These are phyloP conservation scores for Hura crepitans DNA, from an alignment of 441 rosid species.

Conservation along the genomic window DNA sequence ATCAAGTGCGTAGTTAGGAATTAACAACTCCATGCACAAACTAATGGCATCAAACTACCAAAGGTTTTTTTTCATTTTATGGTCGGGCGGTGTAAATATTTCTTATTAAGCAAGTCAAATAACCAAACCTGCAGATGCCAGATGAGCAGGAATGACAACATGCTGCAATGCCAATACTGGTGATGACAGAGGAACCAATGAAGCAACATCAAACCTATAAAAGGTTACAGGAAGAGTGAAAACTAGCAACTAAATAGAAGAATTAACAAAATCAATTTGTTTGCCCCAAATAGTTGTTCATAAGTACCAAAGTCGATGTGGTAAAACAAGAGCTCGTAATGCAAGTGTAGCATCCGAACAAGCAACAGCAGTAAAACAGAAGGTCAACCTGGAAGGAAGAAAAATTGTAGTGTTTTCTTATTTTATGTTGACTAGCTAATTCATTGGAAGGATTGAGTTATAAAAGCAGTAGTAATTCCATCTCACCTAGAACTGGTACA, in stretches of 20 bases:
- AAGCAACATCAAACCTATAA: conserved; percentile 89
- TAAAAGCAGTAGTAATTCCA: neutral
- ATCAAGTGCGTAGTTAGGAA: conserved; percentile 12
- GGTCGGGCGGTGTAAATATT: neutral
- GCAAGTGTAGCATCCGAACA: conserved; percentile 91
- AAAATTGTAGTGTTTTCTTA: neutral
- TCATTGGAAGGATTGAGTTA: neutral
- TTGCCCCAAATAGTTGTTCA: conserved; percentile 17
- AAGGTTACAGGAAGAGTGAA: conserved; percentile 17
- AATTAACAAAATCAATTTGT: neutral
- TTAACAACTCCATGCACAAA: conserved; percentile 16
- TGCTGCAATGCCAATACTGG: conserved; percentile 84
- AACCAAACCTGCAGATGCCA: conserved; percentile 47
- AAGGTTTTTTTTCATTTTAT: neutral
- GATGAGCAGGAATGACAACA: conserved; percentile 45
- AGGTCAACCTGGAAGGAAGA: conserved; percentile 61
- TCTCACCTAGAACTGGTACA: conserved; percentile 67
- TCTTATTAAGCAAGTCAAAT: conserved; percentile 2
- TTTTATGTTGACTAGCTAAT: neutral
- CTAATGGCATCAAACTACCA: neutral
- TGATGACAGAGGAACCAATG: conserved; percentile 57
- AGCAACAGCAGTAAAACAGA: conserved; percentile 82
- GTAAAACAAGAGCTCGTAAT: conserved; percentile 77
- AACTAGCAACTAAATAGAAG: neutral
- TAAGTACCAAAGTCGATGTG: conserved; percentile 80